These are phyloP conservation scores for Salix viminalis DNA, from an alignment of 345 rosid species.

Conservation along the genomic window DNA sequence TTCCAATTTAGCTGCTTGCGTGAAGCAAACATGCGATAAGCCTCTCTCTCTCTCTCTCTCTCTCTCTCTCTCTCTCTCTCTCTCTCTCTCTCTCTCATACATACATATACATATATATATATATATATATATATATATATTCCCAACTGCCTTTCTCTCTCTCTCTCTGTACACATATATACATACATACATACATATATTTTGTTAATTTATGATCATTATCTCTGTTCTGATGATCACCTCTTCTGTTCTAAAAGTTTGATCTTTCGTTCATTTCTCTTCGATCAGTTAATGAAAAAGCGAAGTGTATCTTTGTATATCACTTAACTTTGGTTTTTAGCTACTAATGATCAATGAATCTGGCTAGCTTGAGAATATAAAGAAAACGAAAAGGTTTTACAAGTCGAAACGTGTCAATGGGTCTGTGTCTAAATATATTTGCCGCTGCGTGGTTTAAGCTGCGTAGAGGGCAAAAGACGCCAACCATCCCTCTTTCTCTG, in stretches of 20 bases:
- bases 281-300: background rate
- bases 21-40: constrained; percentile 97
- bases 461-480: constrained; percentile 65
- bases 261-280: background rate
- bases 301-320: background rate
- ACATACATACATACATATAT: background rate
- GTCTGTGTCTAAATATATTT: constrained; percentile 21
- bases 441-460: constrained; percentile 52
- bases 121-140: background rate
- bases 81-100: too few relatives aligned
- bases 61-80: too few relatives aligned
- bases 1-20: constrained; percentile 84
- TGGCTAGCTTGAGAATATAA: constrained; percentile 7
- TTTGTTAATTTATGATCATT: constrained; percentile 1
- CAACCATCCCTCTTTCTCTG: constrained; percentile 26
- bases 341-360: constrained; percentile 7
- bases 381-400: constrained; percentile 6
- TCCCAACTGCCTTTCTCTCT: too few relatives aligned
- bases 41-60: constrained; percentile 13
- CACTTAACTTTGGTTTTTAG: constrained; percentile 5
- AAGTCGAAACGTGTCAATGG: constrained; percentile 41
- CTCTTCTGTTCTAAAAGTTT: background rate
- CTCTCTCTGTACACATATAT: background rate
- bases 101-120: background rate
- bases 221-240: background rate